Evolutionary conservation across 257 asterid species (phyloP).

Genomic region (Solanum appendiculatum): DNA sequence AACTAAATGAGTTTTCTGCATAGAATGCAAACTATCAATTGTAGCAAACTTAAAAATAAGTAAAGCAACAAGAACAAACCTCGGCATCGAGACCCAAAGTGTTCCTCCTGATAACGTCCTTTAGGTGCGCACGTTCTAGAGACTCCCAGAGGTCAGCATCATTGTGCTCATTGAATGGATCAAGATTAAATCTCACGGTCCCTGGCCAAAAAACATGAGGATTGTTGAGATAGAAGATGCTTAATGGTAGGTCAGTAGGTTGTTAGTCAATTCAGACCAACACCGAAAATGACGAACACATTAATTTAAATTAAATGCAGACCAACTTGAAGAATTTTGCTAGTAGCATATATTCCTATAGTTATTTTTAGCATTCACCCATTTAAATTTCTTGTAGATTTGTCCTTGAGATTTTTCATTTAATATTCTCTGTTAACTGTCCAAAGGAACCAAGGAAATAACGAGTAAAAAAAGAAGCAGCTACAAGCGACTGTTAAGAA

Average conservation of each 20-base stretch:
- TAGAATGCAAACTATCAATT: neutral
- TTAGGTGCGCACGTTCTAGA: conserved; percentile 90
- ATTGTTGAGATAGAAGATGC: neutral
- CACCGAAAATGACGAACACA: neutral
- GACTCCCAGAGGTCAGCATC: conserved; percentile 99
- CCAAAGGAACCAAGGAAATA: neutral
- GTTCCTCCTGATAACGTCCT: conserved; percentile 81
- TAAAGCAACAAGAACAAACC: conserved; percentile 31
- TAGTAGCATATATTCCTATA: neutral
- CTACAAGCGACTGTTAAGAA: neutral
- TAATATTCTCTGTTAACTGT: neutral
- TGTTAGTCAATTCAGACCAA: neutral
- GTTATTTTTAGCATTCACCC: neutral
- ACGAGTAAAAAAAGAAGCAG: neutral
- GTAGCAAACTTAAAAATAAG: neutral
- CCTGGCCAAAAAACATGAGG: conserved; percentile 32
- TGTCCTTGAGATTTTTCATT: neutral
- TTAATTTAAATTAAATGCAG: neutral
- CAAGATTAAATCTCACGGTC: conserved; percentile 87
- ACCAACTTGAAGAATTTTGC: neutral
- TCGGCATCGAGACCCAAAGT: conserved; percentile 77
- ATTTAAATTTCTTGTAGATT: neutral
- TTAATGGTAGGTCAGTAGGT: neutral
- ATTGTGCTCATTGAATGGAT: conserved; percentile 89
- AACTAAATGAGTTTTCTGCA: neutral